phyloP scores from a whole-genome alignment of 495 filamentous ascomycete species.

The Oleoguttula mirabilis region DNA sequence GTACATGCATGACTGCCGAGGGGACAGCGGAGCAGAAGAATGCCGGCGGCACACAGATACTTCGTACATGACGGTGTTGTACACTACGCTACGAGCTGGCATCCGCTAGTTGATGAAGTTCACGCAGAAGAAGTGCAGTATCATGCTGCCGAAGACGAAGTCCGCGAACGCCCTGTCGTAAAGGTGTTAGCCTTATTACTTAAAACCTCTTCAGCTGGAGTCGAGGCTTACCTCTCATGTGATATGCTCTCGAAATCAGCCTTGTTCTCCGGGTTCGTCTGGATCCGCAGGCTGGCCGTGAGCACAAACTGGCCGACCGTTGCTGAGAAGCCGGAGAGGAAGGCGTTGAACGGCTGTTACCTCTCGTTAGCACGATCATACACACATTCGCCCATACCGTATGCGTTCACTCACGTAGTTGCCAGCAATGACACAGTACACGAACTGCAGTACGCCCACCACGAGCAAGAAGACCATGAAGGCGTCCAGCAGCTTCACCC shows the following conservation, averaged over 20 bases:
- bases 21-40: too few relatives aligned
- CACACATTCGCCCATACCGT: too few relatives aligned
- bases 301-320: conserved; percentile 97
- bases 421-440: conserved; percentile 81
- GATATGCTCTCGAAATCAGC: conserved; percentile 55
- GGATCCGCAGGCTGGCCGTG: conserved; percentile 80
- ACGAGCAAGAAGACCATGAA: conserved; percentile 86
- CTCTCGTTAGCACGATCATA: too few relatives aligned
- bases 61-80: too few relatives aligned
- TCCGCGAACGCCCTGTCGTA: conserved; percentile 88
- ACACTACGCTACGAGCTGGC: too few relatives aligned
- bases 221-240: conserved; percentile 47
- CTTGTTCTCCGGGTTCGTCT: conserved; percentile 71
- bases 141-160: conserved; percentile 85
- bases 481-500: conserved; percentile 79
- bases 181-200: not conserved
- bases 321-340: conserved; percentile 85
- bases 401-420: conserved; percentile 94
- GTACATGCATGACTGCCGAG: too few relatives aligned
- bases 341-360: conserved; percentile 97
- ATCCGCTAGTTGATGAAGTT: conserved; percentile 96
- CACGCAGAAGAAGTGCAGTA: conserved; percentile 97
- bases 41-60: too few relatives aligned
- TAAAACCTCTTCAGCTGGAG: not conserved
- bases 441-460: conserved; percentile 79